These are phyloP conservation scores for Notholithocarpus densiflorus DNA, from an alignment of 306 rosid genomes.

Conservation along the genomic window DNA sequence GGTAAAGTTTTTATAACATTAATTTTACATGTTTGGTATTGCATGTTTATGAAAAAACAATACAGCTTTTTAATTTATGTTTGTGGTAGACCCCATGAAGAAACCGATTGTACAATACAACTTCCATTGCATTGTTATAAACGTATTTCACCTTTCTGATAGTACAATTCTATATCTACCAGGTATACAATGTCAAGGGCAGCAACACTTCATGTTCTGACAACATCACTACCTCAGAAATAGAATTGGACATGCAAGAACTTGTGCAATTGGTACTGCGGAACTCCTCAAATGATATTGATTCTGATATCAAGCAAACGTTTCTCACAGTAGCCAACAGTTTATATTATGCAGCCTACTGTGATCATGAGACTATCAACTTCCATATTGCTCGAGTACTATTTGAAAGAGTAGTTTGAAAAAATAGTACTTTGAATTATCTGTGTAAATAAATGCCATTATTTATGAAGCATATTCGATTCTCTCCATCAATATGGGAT, in stretches of 20 bases:
- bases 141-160: background rate
- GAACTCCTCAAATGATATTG: conserved; percentile 35
- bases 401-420: conserved; percentile 61
- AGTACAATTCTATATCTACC: background rate
- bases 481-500: background rate
- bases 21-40: no score
- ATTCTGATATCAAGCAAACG: conserved; percentile 57
- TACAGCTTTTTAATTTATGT: no score
- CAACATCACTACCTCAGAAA: conserved; percentile 24
- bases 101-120: background rate
- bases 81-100: no score
- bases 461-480: background rate
- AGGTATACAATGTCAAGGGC: conserved; percentile 39
- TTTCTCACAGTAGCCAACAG: conserved; percentile 67
- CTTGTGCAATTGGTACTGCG: conserved; percentile 58
- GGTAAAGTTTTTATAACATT: no score
- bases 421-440: background rate
- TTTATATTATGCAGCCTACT: conserved; percentile 62
- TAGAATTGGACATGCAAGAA: conserved; percentile 72
- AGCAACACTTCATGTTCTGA: background rate
- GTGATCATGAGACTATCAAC: conserved; percentile 57
- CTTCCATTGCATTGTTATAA: background rate
- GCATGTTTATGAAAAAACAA: background rate
- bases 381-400: conserved; percentile 75
- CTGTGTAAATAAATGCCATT: background rate